phyloP scores from a whole-genome alignment of 768 basidiomycete genomes.

The Boletales sp. region DNA sequence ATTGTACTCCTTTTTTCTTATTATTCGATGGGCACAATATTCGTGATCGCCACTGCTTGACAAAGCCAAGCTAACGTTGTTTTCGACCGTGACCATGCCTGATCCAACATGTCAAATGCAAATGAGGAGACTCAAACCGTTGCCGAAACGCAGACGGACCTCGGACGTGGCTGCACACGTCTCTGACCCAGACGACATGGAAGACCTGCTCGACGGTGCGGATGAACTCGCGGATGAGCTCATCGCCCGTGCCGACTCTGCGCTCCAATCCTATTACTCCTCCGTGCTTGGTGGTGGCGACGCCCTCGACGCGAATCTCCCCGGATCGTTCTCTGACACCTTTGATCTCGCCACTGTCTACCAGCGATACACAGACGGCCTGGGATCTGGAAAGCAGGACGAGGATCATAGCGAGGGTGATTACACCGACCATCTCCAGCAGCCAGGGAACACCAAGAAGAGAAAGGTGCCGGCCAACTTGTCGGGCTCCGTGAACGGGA shows the following conservation, averaged over 20 bases:
- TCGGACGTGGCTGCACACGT: constrained; percentile 29
- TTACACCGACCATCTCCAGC: constrained; percentile 64
- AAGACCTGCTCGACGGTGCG: constrained; percentile 36
- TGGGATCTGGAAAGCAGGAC: constrained; percentile 36
- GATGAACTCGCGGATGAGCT: constrained; percentile 56
- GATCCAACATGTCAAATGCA: constrained; percentile 63
- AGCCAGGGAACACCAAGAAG: constrained; percentile 85
- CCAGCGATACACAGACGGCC: constrained; percentile 22
- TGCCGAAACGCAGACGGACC: constrained; percentile 72
- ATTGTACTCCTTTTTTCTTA: constrained; percentile 35
- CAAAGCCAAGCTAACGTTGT: no score
- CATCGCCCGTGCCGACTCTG: constrained; percentile 52
- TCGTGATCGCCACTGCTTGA: no score
- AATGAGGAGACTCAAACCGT: constrained; percentile 70
- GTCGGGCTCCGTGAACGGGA: constrained; percentile 38
- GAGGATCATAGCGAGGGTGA: constrained; percentile 59
- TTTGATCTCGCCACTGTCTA: constrained; percentile 28
- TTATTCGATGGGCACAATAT: constrained; percentile 22
- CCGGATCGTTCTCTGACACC: constrained; percentile 20
- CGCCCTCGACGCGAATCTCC: constrained; percentile 13
- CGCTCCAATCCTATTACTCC: constrained; percentile 61
- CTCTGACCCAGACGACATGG: constrained; percentile 27
- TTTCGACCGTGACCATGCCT: constrained; percentile 47
- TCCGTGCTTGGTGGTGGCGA: constrained; percentile 46
- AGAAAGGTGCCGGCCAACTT: constrained; percentile 76